A percentile compares a stretch with the other conserved stretches of the same genome.
phyloP scores from a whole-genome alignment of 1,284 basidiomycete species.

The Boletus hoseneyae region DNA sequence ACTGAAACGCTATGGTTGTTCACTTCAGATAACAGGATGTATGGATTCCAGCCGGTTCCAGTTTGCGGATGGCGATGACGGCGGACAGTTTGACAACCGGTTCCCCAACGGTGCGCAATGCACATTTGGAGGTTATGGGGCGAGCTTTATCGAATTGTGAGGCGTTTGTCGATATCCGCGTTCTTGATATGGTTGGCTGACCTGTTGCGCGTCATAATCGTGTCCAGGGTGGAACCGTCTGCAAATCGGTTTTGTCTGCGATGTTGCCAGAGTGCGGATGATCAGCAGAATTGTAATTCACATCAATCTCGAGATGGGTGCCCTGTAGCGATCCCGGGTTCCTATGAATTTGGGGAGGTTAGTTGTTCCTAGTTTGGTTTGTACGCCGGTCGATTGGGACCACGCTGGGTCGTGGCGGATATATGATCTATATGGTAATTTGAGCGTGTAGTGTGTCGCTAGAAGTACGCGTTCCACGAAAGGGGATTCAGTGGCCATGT shows the following conservation, averaged over 20 bases:
- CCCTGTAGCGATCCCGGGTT: conserved; percentile 41
- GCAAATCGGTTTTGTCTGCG: conserved; percentile 47
- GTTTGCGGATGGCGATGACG: conserved; percentile 39
- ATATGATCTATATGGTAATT: too few species aligned
- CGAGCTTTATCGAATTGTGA: conserved; percentile 52
- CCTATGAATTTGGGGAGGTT: conserved; percentile 41
- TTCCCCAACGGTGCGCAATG: conserved; percentile 53
- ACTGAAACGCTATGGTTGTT: not conserved
- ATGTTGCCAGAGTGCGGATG: conserved; percentile 41
- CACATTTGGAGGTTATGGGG: conserved; percentile 47
- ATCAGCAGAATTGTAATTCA: conserved; percentile 51
- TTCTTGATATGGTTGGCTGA: conserved; percentile 1
- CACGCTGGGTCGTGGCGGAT: conserved; percentile 16
- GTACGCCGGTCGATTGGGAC: conserved; percentile 1
- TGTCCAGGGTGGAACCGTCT: conserved; percentile 43
- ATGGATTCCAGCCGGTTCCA: conserved; percentile 39
- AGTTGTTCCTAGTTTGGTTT: conserved; percentile 33
- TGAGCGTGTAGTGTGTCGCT: too few species aligned
- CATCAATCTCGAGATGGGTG: conserved; percentile 47
- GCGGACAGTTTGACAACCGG: conserved; percentile 49
- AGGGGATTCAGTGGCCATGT: too few species aligned
- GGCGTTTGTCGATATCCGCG: conserved; percentile 6
- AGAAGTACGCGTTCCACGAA: too few species aligned
- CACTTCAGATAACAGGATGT: conserved; percentile 46
- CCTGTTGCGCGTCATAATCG: too few species aligned